These are phyloP conservation scores for Carex littledalei DNA, from an alignment of 176 grass and related monocot species.

Conservation along the genomic window DNA sequence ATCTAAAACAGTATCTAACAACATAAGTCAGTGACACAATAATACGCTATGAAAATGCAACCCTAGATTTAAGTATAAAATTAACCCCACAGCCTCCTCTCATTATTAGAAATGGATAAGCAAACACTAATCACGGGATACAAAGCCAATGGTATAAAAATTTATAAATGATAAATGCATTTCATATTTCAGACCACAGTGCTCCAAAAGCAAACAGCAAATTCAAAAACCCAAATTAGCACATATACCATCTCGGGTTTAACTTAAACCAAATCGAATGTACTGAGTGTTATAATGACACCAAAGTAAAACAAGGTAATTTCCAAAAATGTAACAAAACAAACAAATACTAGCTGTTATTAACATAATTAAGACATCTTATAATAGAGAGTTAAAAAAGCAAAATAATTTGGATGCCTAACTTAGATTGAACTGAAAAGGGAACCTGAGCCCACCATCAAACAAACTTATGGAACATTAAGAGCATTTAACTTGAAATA, in stretches of 20 bases:
- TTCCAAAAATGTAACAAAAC: not conserved
- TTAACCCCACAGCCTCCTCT: not conserved
- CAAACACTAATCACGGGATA: not conserved
- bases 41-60: not conserved
- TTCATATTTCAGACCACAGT: not conserved
- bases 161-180: not conserved
- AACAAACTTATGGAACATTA: not conserved
- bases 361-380: not conserved
- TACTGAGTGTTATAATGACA: not conserved
- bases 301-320: not conserved
- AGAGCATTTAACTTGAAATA: not conserved
- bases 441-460: not conserved
- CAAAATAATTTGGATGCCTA: not conserved
- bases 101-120: not conserved
- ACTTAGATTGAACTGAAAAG: not conserved
- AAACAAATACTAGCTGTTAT: not conserved
- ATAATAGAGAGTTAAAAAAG: not conserved
- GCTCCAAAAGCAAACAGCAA: not conserved
- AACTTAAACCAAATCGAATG: not conserved
- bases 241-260: not conserved
- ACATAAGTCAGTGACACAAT: not conserved
- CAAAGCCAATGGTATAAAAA: not conserved
- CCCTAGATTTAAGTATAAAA: constrained; percentile 9
- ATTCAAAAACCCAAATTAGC: not conserved
- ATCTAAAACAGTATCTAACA: not conserved